These are phyloP conservation scores for Penicillium sp. DNA, from an alignment of 2,329 filamentous ascomycete genomes.

Conservation along the genomic window DNA sequence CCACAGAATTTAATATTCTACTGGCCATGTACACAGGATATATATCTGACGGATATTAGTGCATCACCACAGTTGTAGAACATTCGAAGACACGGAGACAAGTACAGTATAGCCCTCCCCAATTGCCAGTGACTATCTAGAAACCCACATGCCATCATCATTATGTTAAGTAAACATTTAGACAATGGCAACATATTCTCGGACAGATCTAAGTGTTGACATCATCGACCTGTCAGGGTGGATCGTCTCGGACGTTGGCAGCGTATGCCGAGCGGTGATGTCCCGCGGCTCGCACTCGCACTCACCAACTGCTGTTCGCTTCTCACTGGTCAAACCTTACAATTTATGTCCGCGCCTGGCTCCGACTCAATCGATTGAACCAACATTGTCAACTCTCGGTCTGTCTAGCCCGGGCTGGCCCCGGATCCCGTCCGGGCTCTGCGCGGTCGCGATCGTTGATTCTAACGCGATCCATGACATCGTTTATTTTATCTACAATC, in stretches of 20 bases:
- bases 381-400: background rate
- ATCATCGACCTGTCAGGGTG: slow-evolving; percentile 8
- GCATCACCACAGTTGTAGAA: too few relatives aligned
- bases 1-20: too few relatives aligned
- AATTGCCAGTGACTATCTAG: background rate
- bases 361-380: background rate
- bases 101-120: too few relatives aligned
- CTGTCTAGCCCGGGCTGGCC: background rate
- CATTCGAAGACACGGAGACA: too few relatives aligned
- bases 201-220: slow-evolving; percentile 1
- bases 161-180: background rate
- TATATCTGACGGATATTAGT: too few relatives aligned
- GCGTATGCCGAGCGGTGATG: background rate
- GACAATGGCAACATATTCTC: background rate
- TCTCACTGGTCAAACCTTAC: background rate
- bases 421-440: too few relatives aligned
- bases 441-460: background rate
- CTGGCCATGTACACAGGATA: too few relatives aligned
- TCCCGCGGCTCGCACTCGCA: background rate
- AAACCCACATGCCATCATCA: background rate
- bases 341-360: background rate
- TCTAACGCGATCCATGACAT: background rate
- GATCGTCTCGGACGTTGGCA: background rate
- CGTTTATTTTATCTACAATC: background rate
- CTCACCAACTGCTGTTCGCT: background rate